phyloP scores from a whole-genome alignment of 306 rosid genomes.

The Pterocarpus macrocarpus region DNA sequence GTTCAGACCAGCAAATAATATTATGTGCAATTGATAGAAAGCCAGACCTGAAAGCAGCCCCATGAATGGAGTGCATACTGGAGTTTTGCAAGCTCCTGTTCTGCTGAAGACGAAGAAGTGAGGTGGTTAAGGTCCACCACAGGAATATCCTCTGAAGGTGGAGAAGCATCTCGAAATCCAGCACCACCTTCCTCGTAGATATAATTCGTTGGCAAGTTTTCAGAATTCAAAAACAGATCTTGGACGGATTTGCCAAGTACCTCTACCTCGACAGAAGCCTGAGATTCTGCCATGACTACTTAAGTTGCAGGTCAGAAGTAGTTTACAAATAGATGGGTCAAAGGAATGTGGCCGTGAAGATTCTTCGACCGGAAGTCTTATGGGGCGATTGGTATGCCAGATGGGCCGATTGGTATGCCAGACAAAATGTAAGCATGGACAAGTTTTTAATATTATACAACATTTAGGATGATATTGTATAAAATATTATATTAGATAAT shows the following conservation, averaged over 20 bases:
- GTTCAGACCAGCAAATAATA: too few species aligned
- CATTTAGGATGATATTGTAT: too few species aligned
- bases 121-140: conserved; percentile 50
- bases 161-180: conserved; percentile 48
- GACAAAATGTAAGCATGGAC: too few species aligned
- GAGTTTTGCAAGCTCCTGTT: conserved; percentile 49
- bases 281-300: conserved; percentile 44
- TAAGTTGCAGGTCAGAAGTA: too few species aligned
- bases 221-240: conserved; percentile 44
- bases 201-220: conserved; percentile 50
- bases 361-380: too few species aligned
- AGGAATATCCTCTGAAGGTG: conserved; percentile 45
- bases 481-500: too few species aligned
- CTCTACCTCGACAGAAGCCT: neutral
- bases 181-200: conserved; percentile 39
- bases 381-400: too few species aligned
- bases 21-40: neutral
- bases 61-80: conserved; percentile 50
- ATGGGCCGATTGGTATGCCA: too few species aligned
- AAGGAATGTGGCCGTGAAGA: too few species aligned
- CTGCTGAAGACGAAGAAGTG: conserved; percentile 19
- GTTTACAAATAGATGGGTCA: too few species aligned
- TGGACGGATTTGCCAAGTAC: conserved; percentile 45
- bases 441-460: too few species aligned
- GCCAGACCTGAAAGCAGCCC: conserved; percentile 62